phyloP scores from a whole-genome alignment of 2,329 filamentous ascomycete genomes.

The Aspergillus quadricinctus region DNA sequence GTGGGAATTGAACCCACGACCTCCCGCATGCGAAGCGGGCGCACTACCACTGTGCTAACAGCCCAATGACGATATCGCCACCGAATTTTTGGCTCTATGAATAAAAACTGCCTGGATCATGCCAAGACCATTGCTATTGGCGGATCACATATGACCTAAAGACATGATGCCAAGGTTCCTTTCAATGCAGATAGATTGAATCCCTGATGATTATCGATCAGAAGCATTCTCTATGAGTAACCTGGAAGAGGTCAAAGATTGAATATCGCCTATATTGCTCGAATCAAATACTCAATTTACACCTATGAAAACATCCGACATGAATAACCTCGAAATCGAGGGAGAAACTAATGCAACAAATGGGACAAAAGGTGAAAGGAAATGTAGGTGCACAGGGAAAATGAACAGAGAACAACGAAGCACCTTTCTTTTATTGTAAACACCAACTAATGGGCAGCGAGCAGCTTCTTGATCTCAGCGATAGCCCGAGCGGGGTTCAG shows the following conservation, averaged over 20 bases:
- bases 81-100: neutral
- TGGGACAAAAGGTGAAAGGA: slow-evolving; percentile 10
- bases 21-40: slow-evolving; percentile 23
- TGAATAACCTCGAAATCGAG: slow-evolving; percentile 19
- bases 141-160: no score
- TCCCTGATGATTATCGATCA: neutral
- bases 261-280: slow-evolving; percentile 4
- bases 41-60: slow-evolving; percentile 26
- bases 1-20: slow-evolving; percentile 21
- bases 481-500: slow-evolving; percentile 93
- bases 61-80: slow-evolving; percentile 3
- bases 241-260: neutral
- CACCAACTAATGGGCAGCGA: slow-evolving; percentile 52
- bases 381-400: slow-evolving; percentile 6
- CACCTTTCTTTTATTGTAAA: slow-evolving; percentile 10
- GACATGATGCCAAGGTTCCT: no score
- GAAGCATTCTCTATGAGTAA: no score
- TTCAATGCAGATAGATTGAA: no score
- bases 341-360: slow-evolving; percentile 10
- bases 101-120: neutral
- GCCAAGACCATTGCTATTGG: no score
- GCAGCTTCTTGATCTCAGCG: slow-evolving; percentile 97
- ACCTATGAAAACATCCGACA: slow-evolving; percentile 26
- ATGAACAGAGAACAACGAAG: slow-evolving; percentile 11
- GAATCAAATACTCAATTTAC: slow-evolving; percentile 24